Percentiles rank a stretch among this genome's conserved stretches.
Evolutionary conservation across 345 rosid genomes (phyloP).

Genomic region (Erucastrum elatum): DNA sequence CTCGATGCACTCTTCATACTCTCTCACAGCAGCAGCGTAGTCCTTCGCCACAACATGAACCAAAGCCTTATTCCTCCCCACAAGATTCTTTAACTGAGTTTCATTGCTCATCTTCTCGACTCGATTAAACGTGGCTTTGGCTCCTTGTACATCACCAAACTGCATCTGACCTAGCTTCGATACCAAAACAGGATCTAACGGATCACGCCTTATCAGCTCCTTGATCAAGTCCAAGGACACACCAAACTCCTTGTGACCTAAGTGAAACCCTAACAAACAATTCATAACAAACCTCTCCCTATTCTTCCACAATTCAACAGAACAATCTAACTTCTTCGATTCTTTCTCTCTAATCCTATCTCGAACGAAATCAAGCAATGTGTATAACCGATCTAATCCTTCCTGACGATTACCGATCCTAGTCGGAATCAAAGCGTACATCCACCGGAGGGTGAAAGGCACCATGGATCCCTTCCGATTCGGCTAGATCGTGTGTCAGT

Average conservation of each 20-base stretch:
- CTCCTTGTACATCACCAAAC: constrained; percentile 83
- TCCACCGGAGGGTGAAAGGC: constrained; percentile 87
- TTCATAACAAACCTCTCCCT: constrained; percentile 69
- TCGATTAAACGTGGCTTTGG: constrained; percentile 53
- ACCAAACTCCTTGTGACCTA: constrained; percentile 67
- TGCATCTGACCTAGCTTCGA: constrained; percentile 96
- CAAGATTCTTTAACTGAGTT: constrained; percentile 67
- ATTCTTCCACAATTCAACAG: constrained; percentile 60
- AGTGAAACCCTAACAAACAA: constrained; percentile 67
- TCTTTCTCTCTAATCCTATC: constrained; percentile 32
- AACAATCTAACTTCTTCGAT: constrained; percentile 10
- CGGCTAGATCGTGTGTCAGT: constrained; percentile 70
- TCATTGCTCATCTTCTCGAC: constrained; percentile 51
- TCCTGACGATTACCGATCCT: constrained; percentile 63
- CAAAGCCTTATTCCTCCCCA: constrained; percentile 81
- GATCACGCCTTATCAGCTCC: constrained; percentile 47
- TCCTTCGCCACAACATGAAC: constrained; percentile 83
- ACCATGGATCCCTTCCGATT: constrained; percentile 84
- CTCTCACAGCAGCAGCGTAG: constrained; percentile 85
- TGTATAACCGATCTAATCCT: constrained; percentile 75
- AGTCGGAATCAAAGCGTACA: constrained; percentile 65
- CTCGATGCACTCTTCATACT: constrained; percentile 87
- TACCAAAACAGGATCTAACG: constrained; percentile 56
- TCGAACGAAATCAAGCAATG: constrained; percentile 58
- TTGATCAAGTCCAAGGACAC: constrained; percentile 66